Base-by-base conservation (phyloP, 2,329 filamentous ascomycete genomes). In the Alternaria dauci region DNA sequence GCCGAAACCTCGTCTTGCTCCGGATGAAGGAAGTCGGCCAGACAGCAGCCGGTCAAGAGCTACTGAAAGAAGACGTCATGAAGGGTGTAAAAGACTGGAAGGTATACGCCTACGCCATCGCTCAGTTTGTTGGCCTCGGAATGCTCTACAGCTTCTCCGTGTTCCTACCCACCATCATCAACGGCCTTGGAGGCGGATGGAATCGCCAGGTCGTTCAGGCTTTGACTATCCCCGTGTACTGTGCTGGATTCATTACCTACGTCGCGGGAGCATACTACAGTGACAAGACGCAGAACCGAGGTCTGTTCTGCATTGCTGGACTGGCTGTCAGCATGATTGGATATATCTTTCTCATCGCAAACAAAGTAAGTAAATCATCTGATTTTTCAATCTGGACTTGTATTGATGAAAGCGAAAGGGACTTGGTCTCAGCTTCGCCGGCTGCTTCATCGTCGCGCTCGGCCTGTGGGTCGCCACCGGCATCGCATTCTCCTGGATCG, bases 51-150 rank as follows among this genome's bases (percentile, higher is more conserved):
- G 77, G 86, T 1, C 81, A 85, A 61, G 78, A 79, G 52, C 71
- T 79, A 34, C 78, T 82, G 1, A 75, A 79, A 57, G 80, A 77
- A 56, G 79, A 84, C 8, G 81, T 84, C 42, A 84, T 82, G 74
- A 78, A 78, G 32, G 85, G 83, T 14, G 78, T 84, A 44, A 67
- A 69, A 68, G 73, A 76, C 59, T 73, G 70, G 72, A 76, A 74
- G 52, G 68, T 66, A 2, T 75, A 69, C 42, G 65, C 65, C 4
- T 73, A 61, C 16, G 83, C 14, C 68, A 80, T 52, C 80, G 86
- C 85, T 74, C 85, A 87, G 28, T 75, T 75, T 30, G 60, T 65
- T 12, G 71, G 67, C 4, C 59, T 69, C 3, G 67, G 66, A 3
- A 71, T 71, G 66, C 60, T 71, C 28, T 72, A 70, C 58, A 68